Conservation (phyloP, 805 yeast genomes). For the Schwanniomyces polymorphus region DNA sequence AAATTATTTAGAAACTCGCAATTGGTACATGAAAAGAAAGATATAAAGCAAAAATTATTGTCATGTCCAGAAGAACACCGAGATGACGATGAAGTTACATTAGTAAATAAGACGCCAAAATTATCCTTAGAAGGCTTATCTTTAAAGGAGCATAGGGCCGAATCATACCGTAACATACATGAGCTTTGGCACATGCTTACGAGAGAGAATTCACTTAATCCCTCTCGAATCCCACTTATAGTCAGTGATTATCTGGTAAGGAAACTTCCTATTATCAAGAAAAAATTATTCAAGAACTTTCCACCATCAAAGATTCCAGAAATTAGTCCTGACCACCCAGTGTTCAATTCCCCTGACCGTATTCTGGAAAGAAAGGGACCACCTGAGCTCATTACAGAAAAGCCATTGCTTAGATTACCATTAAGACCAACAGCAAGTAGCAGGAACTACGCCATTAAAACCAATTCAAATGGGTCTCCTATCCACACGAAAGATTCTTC, state of each 20-base stretch:
- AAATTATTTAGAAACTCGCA: slow-evolving; percentile 14
- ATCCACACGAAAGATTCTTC: background rate
- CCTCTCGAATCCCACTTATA: slow-evolving; percentile 27
- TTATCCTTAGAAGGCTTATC: background rate
- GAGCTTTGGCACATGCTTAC: slow-evolving; percentile 2
- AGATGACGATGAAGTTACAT: slow-evolving; percentile 15
- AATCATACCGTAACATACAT: background rate
- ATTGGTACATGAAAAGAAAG: background rate
- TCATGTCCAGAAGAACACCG: background rate
- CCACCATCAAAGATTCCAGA: slow-evolving; percentile 24
- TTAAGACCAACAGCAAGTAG: background rate
- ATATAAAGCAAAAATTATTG: background rate
- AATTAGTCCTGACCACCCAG: slow-evolving; percentile 29
- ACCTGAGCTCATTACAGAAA: slow-evolving; percentile 8
- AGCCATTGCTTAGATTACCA: background rate
- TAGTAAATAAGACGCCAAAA: slow-evolving; percentile 11
- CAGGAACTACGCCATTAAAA: slow-evolving; percentile 6
- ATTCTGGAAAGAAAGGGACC: slow-evolving; percentile 1
- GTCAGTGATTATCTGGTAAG: slow-evolving; percentile 14
- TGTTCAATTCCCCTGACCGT: slow-evolving; percentile 25
- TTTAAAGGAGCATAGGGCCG: background rate
- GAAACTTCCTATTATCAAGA: slow-evolving; percentile 24
- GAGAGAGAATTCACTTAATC: background rate
- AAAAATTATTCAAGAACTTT: slow-evolving; percentile 9
- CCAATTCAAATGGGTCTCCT: slow-evolving; percentile 3